Evolutionary conservation across 2,329 filamentous ascomycete species (phyloP).

Genomic region (Penicillium sp.): DNA sequence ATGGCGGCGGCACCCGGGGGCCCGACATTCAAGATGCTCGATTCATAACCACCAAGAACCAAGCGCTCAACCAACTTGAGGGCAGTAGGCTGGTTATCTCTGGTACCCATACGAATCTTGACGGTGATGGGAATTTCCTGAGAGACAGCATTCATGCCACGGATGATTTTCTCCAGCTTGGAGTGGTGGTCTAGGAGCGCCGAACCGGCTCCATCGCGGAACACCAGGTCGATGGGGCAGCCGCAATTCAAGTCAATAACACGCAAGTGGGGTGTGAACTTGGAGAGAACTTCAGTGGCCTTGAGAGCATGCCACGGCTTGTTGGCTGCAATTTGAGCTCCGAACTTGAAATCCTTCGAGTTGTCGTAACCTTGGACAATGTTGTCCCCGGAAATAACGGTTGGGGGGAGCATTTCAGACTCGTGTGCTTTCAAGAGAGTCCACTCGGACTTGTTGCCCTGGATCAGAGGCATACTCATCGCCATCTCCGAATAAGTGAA

Average conservation of each 20-base stretch:
- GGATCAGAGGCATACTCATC: slow-evolving; percentile 81
- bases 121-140: slow-evolving; percentile 87
- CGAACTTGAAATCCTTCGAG: slow-evolving; percentile 79
- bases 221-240: slow-evolving; percentile 94
- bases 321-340: slow-evolving; percentile 87
- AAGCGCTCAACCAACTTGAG: slow-evolving; percentile 78
- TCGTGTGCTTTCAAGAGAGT: slow-evolving; percentile 90
- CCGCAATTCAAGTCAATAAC: slow-evolving; percentile 96
- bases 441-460: slow-evolving; percentile 91
- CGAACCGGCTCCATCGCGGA: slow-evolving; percentile 81
- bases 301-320: slow-evolving; percentile 90
- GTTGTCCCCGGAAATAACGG: slow-evolving; percentile 53
- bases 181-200: slow-evolving; percentile 82
- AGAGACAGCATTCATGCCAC: slow-evolving; percentile 93
- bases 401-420: slow-evolving; percentile 72
- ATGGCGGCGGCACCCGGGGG: slow-evolving; percentile 89
- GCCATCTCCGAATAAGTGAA: slow-evolving; percentile 99
- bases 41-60: slow-evolving; percentile 73
- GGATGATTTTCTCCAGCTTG: slow-evolving; percentile 90
- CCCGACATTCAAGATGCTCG: slow-evolving; percentile 63
- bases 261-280: slow-evolving; percentile 76
- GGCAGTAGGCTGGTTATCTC: slow-evolving; percentile 74
- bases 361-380: slow-evolving; percentile 78
- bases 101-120: slow-evolving; percentile 91
- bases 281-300: slow-evolving; percentile 75